Percentiles rank a stretch among this genome's conserved stretches.
Evolutionary conservation across 2,329 filamentous ascomycete species (phyloP).

Genomic region (Coniella lustricola): DNA sequence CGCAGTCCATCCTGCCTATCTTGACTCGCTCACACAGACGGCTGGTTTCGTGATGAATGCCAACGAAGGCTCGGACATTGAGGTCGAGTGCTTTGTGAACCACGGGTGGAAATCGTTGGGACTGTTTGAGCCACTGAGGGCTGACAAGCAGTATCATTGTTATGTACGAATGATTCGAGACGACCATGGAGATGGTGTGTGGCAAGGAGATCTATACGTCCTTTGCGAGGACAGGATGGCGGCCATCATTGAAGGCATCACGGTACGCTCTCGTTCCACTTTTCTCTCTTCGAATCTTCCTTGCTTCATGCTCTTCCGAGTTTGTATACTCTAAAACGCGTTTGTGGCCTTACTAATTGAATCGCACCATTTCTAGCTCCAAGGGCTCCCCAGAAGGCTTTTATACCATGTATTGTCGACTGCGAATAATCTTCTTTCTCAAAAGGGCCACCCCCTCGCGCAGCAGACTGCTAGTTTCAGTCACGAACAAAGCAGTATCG

Average conservation of each 20-base stretch:
- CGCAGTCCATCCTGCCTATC: background rate
- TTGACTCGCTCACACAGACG: conserved; percentile 2
- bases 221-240: background rate
- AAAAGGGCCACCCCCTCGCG: background rate
- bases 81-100: conserved; percentile 1
- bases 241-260: background rate
- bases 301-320: too few species aligned
- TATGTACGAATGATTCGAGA: background rate
- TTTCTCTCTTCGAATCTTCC: too few species aligned
- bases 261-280: too few species aligned
- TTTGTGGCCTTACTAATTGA: too few species aligned
- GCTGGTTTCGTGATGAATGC: conserved; percentile 8
- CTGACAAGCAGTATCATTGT: background rate
- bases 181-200: background rate
- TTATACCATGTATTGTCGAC: conserved; percentile 1
- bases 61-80: background rate
- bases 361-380: background rate
- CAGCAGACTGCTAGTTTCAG: too few species aligned
- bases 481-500: background rate
- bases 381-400: background rate
- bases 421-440: background rate
- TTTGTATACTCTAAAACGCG: too few species aligned
- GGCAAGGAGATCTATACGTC: background rate
- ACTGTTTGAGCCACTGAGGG: background rate
- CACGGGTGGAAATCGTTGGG: conserved; percentile 2